Percentiles rank a stretch among this genome's conserved stretches.
These are phyloP conservation scores for Ogataea paraovalis DNA, from an alignment of 805 yeast genomes.

Conservation along the genomic window DNA sequence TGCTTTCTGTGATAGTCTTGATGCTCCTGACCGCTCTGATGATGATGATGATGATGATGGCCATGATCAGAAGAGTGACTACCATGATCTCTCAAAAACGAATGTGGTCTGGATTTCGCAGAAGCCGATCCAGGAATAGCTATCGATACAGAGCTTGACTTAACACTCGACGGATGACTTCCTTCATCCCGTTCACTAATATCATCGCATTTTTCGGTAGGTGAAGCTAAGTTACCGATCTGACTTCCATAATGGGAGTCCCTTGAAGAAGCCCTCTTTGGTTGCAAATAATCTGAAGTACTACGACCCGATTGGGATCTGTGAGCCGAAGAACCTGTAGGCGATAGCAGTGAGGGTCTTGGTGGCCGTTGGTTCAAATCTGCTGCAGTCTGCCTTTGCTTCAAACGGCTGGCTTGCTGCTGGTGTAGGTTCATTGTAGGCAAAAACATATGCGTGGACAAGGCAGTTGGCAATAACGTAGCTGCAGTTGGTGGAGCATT, in stretches of 20 bases:
- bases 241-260: not conserved
- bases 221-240: not conserved
- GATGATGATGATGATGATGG: constrained; percentile 1
- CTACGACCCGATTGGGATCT: not conserved
- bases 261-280: not conserved
- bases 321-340: not conserved
- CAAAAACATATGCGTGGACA: constrained; percentile 57
- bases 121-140: constrained; percentile 27
- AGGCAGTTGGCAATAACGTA: constrained; percentile 54
- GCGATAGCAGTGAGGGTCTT: not conserved
- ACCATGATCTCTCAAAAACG: constrained; percentile 1
- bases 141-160: constrained; percentile 25
- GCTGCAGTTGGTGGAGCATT: constrained; percentile 61
- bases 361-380: not conserved
- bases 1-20: too few relatives aligned
- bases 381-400: not conserved
- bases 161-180: constrained; percentile 25
- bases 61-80: constrained; percentile 4
- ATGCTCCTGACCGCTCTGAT: not conserved
- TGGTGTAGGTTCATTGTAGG: constrained; percentile 40
- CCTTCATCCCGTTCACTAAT: not conserved
- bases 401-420: constrained; percentile 7
- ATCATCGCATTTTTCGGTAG: not conserved
- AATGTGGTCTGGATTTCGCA: constrained; percentile 3
- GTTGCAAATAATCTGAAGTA: not conserved